phyloP scores from a whole-genome alignment of 768 basidiomycete genomes.

The Tricholoma hemisulphureum region DNA sequence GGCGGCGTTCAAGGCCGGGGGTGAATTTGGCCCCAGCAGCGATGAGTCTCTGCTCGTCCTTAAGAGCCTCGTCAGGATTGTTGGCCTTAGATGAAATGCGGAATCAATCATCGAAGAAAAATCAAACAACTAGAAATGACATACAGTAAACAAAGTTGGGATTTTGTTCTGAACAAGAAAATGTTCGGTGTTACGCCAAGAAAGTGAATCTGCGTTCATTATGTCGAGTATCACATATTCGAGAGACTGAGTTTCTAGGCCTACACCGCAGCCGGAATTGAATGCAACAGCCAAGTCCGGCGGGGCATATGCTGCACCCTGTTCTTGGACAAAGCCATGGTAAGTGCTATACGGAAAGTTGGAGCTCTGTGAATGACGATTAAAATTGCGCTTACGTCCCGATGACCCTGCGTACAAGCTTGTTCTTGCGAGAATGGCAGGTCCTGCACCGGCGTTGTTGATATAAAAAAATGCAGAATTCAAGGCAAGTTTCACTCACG shows the following conservation, averaged over 20 bases:
- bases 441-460: conserved; percentile 30
- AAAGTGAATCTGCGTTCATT: conserved; percentile 11
- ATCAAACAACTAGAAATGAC: neutral
- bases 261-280: conserved; percentile 24
- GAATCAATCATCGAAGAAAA: neutral
- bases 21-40: neutral
- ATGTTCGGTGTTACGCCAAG: conserved; percentile 21
- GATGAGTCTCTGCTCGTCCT: neutral
- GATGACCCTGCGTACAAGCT: neutral
- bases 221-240: neutral
- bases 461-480: conserved; percentile 13
- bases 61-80: neutral
- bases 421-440: neutral
- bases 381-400: no score
- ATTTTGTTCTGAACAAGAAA: conserved; percentile 21
- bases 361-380: conserved; percentile 22
- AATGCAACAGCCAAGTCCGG: conserved; percentile 35
- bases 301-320: conserved; percentile 11
- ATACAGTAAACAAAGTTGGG: conserved; percentile 29
- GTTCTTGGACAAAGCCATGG: conserved; percentile 17
- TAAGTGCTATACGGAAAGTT: conserved; percentile 25
- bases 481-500: neutral
- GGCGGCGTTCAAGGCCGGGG: neutral
- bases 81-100: neutral
- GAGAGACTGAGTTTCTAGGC: neutral